Base-by-base conservation (phyloP, 352 stramenopile genomes). In the Globisporangium emineosum region DNA sequence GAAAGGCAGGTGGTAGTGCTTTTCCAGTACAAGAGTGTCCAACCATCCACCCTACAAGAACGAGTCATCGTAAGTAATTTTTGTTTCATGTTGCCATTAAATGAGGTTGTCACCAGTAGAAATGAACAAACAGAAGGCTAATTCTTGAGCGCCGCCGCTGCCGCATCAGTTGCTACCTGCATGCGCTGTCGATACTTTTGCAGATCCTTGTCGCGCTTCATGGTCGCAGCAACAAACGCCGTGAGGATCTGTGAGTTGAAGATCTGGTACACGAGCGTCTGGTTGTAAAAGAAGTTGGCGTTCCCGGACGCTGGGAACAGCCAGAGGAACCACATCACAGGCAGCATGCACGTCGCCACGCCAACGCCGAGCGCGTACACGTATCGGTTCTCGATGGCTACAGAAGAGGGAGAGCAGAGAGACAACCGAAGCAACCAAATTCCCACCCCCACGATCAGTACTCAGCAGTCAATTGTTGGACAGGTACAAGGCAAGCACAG, bases 241-340 rank as follows among this genome's bases (percentile, higher is more conserved):
- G 71, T 86, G 62, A 93, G 79, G 21, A 92, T 67, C 62, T 91
- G 83, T 0, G 82, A 87, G 65, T 81, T 83, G 64, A 95, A 95
- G 60, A 91, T 83, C 67, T 93, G 86, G 61, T 91, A 95, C 54
- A 95, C 83, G 50, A 95, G 71, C 37, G 86, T 95, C 69, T 93
- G 84, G 70, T 92, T 93, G 73, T 93, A 95, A 60, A 91, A 95
- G 66, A 95, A 95, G 62, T 95, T 95, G n/a, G 86, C 83, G 66
- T 95, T 95, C 23, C 86, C 86, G 10, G 84, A 93, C 13, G 80
- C 86, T 7, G 86, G 84, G 54, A 88, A 95, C 42, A 95, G 63
- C 86, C 86, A 95, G n/a, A 95, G 68, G 58, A 91, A 93, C 77
- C 81, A 92, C 86, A 95, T 95, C 23, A 93, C 78, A 23, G 84